A percentile compares a stretch with the other conserved stretches of the same genome.
These are phyloP conservation scores for Tuber aestivum DNA, from an alignment of 495 filamentous ascomycete genomes.

Conservation along the genomic window DNA sequence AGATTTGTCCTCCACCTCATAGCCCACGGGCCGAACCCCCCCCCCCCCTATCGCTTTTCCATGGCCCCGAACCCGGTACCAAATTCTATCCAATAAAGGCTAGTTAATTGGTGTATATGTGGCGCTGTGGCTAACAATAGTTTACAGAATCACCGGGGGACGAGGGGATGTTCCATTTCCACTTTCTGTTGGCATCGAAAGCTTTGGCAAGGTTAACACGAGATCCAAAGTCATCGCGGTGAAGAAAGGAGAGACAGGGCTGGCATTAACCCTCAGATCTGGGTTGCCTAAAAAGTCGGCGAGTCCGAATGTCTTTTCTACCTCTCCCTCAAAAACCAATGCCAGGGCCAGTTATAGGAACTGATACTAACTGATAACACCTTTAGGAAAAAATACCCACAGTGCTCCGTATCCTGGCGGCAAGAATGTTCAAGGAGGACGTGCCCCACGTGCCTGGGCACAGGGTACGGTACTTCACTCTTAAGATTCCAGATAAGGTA, in stretches of 20 bases:
- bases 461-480: conserved; percentile 73
- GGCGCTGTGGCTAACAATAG: not conserved
- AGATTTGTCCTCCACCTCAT: too few relatives aligned
- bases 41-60: too few relatives aligned
- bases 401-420: conserved; percentile 60
- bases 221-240: conserved; percentile 60
- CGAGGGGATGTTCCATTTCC: conserved; percentile 69
- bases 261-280: conserved; percentile 71
- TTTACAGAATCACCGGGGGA: conserved; percentile 59
- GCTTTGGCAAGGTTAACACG: conserved; percentile 66
- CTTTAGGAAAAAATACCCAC: conserved; percentile 53
- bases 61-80: too few relatives aligned
- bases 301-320: not conserved
- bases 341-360: not conserved
- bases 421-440: conserved; percentile 60
- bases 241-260: conserved; percentile 73
- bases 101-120: not conserved
- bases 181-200: conserved; percentile 70
- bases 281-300: conserved; percentile 55
- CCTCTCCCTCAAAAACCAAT: not conserved
- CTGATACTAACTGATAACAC: not conserved
- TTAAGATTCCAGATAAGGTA: conserved; percentile 67
- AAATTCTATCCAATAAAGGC: too few relatives aligned
- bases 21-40: too few relatives aligned
- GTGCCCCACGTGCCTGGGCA: conserved; percentile 63